Evolutionary conservation across 2,329 filamentous ascomycete species (phyloP).

Genomic region (Neoarthrinium moseri): DNA sequence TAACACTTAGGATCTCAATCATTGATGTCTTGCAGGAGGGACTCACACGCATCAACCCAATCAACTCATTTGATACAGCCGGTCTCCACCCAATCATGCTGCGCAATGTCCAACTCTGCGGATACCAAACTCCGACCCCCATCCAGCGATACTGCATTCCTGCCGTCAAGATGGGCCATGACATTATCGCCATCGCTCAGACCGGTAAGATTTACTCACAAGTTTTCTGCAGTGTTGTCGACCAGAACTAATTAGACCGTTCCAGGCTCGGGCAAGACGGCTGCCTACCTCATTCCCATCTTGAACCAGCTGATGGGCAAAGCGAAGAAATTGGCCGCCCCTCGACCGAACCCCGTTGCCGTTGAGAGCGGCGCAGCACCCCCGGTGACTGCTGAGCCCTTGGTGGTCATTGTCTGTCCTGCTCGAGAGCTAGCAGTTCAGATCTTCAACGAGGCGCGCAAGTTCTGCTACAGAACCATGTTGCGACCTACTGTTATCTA

Average conservation of each 20-base stretch:
- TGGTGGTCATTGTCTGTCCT: slow-evolving; percentile 82
- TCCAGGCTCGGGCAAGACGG: slow-evolving; percentile 92
- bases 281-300: slow-evolving; percentile 86
- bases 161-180: slow-evolving; percentile 71
- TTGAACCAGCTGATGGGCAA: slow-evolving; percentile 94
- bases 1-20: slow-evolving; percentile 46
- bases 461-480: slow-evolving; percentile 93
- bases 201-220: slow-evolving; percentile 63
- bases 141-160: slow-evolving; percentile 87
- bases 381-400: slow-evolving; percentile 73
- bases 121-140: slow-evolving; percentile 74
- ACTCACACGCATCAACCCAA: slow-evolving; percentile 46
- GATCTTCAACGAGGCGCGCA: slow-evolving; percentile 91
- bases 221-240: not conserved
- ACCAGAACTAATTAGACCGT: slow-evolving; percentile 5
- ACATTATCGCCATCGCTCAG: slow-evolving; percentile 87
- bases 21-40: slow-evolving; percentile 61
- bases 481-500: slow-evolving; percentile 88
- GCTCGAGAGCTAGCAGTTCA: slow-evolving; percentile 90
- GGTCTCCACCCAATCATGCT: slow-evolving; percentile 83
- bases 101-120: slow-evolving; percentile 71
- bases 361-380: slow-evolving; percentile 47
- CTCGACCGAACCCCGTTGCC: slow-evolving; percentile 64
- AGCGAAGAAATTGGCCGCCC: slow-evolving; percentile 79
- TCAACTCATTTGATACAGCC: slow-evolving; percentile 66